These are phyloP conservation scores for Magnolia changhungtana DNA, from an alignment of 164 flowering plant species.

Conservation along the genomic window DNA sequence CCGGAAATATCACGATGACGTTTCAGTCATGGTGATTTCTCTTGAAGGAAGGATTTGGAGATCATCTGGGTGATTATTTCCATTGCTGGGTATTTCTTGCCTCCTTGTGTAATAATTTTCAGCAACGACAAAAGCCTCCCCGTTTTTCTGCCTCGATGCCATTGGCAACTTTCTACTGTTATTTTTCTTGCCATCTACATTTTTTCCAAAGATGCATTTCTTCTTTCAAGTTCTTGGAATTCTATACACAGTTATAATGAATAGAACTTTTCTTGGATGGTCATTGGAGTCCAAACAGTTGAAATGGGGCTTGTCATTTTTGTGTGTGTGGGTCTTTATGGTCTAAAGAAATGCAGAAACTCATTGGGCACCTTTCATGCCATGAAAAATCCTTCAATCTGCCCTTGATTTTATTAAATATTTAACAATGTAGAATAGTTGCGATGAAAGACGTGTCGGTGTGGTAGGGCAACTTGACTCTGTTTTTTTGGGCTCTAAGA, in stretches of 20 bases:
- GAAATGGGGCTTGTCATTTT: neutral
- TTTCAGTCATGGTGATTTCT: slow-evolving; percentile 65
- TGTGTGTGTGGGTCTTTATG: neutral
- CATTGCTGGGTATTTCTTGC: neutral
- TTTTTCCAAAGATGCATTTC: neutral
- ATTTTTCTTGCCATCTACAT: neutral
- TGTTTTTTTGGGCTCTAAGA: too few relatives aligned
- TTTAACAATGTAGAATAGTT: neutral
- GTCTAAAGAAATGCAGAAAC: neutral
- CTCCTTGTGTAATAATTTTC: slow-evolving; percentile 14
- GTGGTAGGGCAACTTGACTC: too few relatives aligned
- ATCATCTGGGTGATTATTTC: slow-evolving; percentile 27
- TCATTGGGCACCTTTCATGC: neutral
- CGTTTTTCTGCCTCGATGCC: neutral
- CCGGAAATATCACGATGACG: slow-evolving; percentile 65
- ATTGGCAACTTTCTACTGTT: neutral
- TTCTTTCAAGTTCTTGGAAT: neutral
- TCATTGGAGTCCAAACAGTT: neutral
- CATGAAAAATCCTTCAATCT: neutral
- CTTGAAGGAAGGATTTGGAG: slow-evolving; percentile 71
- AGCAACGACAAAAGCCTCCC: slow-evolving; percentile 12
- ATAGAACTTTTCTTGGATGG: neutral
- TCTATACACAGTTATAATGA: neutral
- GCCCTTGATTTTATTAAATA: neutral
- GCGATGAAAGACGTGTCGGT: neutral